phyloP scores from a whole-genome alignment of 2,329 filamentous ascomycete species.

The Cercospora sojina region DNA sequence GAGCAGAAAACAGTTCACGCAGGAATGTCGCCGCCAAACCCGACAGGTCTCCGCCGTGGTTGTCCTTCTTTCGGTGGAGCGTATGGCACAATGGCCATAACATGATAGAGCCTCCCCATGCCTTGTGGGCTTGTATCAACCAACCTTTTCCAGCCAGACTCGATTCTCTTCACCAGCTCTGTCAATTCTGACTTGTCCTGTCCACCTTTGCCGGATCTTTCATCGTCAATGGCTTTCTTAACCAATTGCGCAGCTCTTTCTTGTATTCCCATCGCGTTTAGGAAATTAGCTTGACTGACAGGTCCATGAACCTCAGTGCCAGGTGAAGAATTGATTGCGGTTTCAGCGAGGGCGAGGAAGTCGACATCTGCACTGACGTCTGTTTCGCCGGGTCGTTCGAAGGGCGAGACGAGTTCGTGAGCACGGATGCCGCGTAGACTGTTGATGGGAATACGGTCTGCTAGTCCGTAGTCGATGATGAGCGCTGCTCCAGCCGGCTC shows the following conservation, averaged over 20 bases:
- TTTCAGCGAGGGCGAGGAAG: constrained; percentile 81
- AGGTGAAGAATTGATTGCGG: constrained; percentile 70
- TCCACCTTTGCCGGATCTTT: constrained; percentile 37
- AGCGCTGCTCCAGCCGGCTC: constrained; percentile 78
- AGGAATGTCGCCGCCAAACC: constrained; percentile 72
- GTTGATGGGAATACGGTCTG: constrained; percentile 76
- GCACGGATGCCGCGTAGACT: constrained; percentile 83
- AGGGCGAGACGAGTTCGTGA: constrained; percentile 75
- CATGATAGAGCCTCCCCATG: constrained; percentile 96
- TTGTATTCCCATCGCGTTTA: constrained; percentile 77
- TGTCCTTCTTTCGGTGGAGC: constrained; percentile 57
- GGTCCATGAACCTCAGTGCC: constrained; percentile 91
- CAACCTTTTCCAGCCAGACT: constrained; percentile 74
- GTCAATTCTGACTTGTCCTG: constrained; percentile 42
- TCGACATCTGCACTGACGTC: constrained; percentile 94
- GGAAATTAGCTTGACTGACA: constrained; percentile 77
- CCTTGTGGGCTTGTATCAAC: constrained; percentile 79
- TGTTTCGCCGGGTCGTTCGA: constrained; percentile 74
- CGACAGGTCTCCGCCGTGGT: constrained; percentile 74
- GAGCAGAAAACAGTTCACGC: constrained; percentile 15
- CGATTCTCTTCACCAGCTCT: constrained; percentile 60
- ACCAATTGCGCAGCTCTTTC: constrained; percentile 71
- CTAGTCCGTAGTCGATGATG: constrained; percentile 92
- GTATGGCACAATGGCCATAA: constrained; percentile 77
- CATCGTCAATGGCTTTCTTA: constrained; percentile 43